Conservation (phyloP, 2,329 filamentous ascomycete species). For the Colletotrichum camelliae region DNA sequence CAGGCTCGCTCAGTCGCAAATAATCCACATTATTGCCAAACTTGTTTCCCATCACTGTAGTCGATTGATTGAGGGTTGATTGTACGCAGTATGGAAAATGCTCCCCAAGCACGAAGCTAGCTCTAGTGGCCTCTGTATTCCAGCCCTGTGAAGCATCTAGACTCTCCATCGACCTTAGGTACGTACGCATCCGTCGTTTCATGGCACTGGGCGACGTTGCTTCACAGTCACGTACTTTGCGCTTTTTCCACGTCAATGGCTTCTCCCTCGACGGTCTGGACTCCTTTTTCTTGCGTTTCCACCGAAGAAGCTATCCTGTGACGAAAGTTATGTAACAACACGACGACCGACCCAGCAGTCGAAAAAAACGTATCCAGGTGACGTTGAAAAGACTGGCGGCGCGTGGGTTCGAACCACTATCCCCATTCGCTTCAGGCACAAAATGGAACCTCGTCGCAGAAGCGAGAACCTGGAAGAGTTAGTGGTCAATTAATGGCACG, state of each 20-base stretch:
- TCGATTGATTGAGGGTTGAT: background rate
- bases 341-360: background rate
- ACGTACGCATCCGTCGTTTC: slow-evolving; percentile 9
- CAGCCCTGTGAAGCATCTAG: slow-evolving; percentile 20
- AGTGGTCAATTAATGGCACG: background rate
- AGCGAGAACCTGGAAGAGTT: background rate
- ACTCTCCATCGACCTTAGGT: slow-evolving; percentile 7
- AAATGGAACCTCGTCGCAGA: background rate
- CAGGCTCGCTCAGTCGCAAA: background rate
- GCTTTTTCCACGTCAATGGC: background rate
- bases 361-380: background rate
- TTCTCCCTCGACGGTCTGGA: background rate
- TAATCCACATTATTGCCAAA: background rate
- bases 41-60: background rate
- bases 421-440: background rate
- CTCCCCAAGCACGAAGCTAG: background rate
- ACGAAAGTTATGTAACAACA: background rate
- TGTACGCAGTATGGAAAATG: background rate
- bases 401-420: background rate
- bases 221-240: background rate
- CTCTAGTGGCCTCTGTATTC: background rate
- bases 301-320: background rate
- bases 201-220: background rate
- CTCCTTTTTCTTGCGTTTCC: background rate
- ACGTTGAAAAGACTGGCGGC: background rate